A percentile compares a stretch with the other conserved stretches of the same genome.
phyloP scores from a whole-genome alignment of 331 rosid genomes.

The Spiraea crenata region DNA sequence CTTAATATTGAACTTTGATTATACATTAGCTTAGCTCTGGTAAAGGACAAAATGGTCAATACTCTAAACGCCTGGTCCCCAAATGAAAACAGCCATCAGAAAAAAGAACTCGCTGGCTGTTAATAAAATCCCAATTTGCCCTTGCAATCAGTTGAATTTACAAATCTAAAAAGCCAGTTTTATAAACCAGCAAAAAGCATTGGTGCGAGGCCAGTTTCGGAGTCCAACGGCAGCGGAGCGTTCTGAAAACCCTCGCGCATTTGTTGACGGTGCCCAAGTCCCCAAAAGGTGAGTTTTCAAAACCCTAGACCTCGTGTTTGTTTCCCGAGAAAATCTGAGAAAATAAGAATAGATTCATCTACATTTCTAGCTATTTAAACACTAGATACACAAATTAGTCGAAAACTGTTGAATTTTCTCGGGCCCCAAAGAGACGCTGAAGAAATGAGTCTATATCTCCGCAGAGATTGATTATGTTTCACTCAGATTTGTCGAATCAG shows the following conservation, averaged over 20 bases:
- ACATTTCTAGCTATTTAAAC: not conserved
- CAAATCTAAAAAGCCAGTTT: not conserved
- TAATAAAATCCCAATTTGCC: not conserved
- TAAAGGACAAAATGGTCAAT: too few species aligned
- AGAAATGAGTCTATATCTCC: not conserved
- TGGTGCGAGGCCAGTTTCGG: constrained; percentile 21
- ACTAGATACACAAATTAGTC: too few species aligned
- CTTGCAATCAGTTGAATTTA: not conserved
- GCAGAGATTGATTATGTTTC: not conserved
- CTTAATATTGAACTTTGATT: too few species aligned
- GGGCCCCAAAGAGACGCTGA: constrained; percentile 2
- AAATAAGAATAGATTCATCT: not conserved
- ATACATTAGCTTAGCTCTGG: too few species aligned
- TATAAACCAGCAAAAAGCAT: not conserved
- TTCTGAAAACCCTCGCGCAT: not conserved
- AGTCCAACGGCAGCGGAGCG: not conserved
- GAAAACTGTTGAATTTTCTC: not conserved
- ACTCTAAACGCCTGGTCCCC: too few species aligned
- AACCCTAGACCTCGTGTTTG: constrained; percentile 11
- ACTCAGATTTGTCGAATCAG: not conserved
- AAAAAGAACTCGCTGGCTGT: too few species aligned
- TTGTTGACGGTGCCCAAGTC: not conserved
- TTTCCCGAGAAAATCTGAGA: constrained; percentile 5
- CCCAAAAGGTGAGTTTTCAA: constrained; percentile 9
- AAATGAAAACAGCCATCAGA: too few species aligned